These are phyloP conservation scores for Aspergillus sclerotialis DNA, from an alignment of 2,329 filamentous ascomycete genomes.

Conservation along the genomic window DNA sequence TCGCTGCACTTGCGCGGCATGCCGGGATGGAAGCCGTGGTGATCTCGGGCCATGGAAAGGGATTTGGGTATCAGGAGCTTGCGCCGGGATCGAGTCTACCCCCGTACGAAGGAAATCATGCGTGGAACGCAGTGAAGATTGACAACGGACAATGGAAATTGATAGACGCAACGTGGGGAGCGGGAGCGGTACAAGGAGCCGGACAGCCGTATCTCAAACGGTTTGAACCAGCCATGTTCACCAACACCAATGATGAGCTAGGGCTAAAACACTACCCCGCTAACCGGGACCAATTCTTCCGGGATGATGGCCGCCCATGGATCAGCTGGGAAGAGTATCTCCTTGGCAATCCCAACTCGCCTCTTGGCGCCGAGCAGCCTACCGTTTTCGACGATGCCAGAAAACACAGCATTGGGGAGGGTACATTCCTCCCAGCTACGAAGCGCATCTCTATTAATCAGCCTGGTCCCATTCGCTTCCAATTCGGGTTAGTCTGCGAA, in stretches of 20 bases:
- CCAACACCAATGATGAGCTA: constrained; percentile 69
- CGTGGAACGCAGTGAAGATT: constrained; percentile 89
- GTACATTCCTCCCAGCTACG: constrained; percentile 55
- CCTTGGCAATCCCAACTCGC: constrained; percentile 49
- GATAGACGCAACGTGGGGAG: constrained; percentile 88
- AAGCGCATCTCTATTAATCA: constrained; percentile 57
- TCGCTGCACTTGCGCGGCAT: constrained; percentile 67
- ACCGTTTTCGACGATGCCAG: constrained; percentile 42
- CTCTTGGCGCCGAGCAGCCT: constrained; percentile 35
- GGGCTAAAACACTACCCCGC: constrained; percentile 71
- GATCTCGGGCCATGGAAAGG: constrained; percentile 76
- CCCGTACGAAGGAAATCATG: constrained; percentile 60
- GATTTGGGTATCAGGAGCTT: constrained; percentile 63
- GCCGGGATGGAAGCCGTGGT: constrained; percentile 74
- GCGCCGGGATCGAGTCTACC: constrained; percentile 60
- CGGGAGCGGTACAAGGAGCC: constrained; percentile 57
- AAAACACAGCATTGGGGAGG: constrained; percentile 46
- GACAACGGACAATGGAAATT: constrained; percentile 88
- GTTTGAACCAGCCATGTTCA: constrained; percentile 60
- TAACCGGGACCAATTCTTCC: constrained; percentile 63
- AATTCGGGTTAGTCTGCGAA: constrained; percentile 69
- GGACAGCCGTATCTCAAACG: constrained; percentile 56
- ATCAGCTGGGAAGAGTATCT: constrained; percentile 79
- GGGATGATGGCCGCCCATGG: constrained; percentile 57
- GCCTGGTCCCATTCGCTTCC: constrained; percentile 60